Evolutionary conservation across 768 basidiomycete genomes (phyloP), one percentile per base, ranked within the genome.

Genomic region (Trametes maxima): DNA sequence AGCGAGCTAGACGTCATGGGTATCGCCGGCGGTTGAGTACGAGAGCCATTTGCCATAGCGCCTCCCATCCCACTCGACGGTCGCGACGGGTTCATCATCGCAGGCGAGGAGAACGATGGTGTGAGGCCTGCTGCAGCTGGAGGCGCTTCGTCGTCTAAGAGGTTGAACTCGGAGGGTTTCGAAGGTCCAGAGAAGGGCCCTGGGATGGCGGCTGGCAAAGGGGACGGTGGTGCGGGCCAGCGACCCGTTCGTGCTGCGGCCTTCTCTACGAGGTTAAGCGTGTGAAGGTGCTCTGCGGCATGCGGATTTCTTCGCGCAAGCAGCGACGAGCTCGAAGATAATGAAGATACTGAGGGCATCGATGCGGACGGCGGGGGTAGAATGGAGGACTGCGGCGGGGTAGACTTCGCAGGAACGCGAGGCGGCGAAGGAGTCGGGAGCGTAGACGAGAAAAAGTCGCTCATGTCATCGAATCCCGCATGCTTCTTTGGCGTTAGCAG

Each of bases 251-350:
- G 77, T 3, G 84, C 73, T 8, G 85, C 85, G 8, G 84, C 88
- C 16, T 72, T 74, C 62, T 85, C 80, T 65, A 90, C 70, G 24
- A 90, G 75, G 62, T 78, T 85, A 61, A 81, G 71, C 1, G 87
- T 85, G 40, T 87, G 82, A 58, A 79, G 77, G 63, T 86, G 86
- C 57, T 82, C 80, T 13, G 78, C 76, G 36, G 76, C 70, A 47
- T 77, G 76, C 13, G 79, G 73, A 48, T 71, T 72, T 73, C 47
- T 69, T 54, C 42, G 61, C 58, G 48, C 21, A 10, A 59, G 53
- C 3, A 65, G 40, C 11, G 64, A 65, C 8, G 59, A 50, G 33
- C 35, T 51, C 17, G 61, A 47, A 0, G 59, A 54, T 14, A 53
- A n/a, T 11, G 59, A 48, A 21, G 52, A n/a, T 6, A 56, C 10